Base-by-base conservation (phyloP, 106 monocot genomes). In the Dioscorea dumetorum region DNA sequence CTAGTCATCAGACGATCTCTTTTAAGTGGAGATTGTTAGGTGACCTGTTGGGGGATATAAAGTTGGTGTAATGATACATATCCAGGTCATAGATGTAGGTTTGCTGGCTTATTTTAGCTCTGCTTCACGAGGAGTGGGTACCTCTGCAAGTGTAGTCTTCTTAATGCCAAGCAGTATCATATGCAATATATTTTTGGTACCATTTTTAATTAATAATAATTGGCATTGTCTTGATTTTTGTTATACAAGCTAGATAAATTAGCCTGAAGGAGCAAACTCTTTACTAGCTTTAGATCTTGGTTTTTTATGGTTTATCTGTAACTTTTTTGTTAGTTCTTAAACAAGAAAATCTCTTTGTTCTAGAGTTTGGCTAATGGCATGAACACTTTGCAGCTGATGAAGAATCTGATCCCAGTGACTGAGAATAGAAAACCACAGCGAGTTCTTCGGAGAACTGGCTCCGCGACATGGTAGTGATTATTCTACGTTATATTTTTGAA, bases 331-430 rank as follows among this genome's bases (percentile, higher is more conserved):
- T 56, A 18, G 16, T 56, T 56, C 19, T 56, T 15, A 13, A 5
- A 56, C 54, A 56, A 4, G 28, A 28, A 56, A 56, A 56, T 19
- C 54, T 19, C 4, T 16, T 16, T 56, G n/a, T 56, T 56, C 16
- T 15, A 4, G 16, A 18, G 54, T 19, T 5, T 56, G 0, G 13
- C 54, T 18, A 56, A 56, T 56, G 18, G 10, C 19, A 56, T 4
- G 19, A 56, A 13, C 17, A 18, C 33, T 51, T 13, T 57, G 53
- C 73, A 73, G 73, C 63, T 73, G 41, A 21, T 64, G 56, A 23
- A 73, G 64, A 56, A 64, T 24, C 22, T 73, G 57, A 64, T 73
- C 56, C 63, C 73, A 64, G 73, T 64, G 8, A 73, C 64, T 13
- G 50, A 73, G 57, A 21, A 24, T 13, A 73, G 49, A 53, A 73